Evolutionary conservation across 2,329 filamentous ascomycete species (phyloP), one percentile per base, ranked within the genome.

Genomic region (Rugonectria rugulosa): DNA sequence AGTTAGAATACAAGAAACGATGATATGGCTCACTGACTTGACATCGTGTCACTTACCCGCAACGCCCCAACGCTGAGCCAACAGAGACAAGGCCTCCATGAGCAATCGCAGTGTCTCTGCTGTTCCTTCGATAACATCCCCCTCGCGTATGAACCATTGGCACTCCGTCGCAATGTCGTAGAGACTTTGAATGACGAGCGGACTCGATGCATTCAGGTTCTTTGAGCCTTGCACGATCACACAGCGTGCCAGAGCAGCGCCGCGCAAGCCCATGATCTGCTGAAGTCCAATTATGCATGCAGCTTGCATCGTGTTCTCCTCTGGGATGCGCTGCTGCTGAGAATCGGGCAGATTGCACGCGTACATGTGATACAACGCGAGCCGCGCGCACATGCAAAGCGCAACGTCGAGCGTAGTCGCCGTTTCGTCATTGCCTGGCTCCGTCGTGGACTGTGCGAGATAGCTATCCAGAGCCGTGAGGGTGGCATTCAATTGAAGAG

Each of bases 401-500:
- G 40, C 31, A n/a, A 52, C 32, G 23, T 52, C 40, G 21, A 52
- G n/a, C 2, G 48, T 21, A n/a, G 40, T 31, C 10, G 8, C 17
- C 8, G n/a, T 15, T 29, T 37, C 40, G 12, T 15, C 11, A 12
- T 19, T 20, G 2, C 14, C 15, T 17, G 5, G 14, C n/a, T 32
- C 26, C 9, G 23, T 20, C 12, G 32, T 15, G 9, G 44, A 12
- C 32, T 21, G 26, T 8, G 49, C 37, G 17, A 52, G 17, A 8
- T 52, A 52, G 19, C 20, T 31, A n/a, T 52, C 49, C 6, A 52
- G 49, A 12, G 49, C 49, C 19, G n/a, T 24, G 23, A 52, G 49
- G 4, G 49, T 52, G 4, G 40, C n/a, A 24, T 20, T 38, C 15
- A 48, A 7, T 12, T 48, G 44, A 4, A 48, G 17, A 4, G 44